Base-by-base conservation (phyloP, 2,329 filamentous ascomycete genomes). In the Stagonosporopsis tanaceti region DNA sequence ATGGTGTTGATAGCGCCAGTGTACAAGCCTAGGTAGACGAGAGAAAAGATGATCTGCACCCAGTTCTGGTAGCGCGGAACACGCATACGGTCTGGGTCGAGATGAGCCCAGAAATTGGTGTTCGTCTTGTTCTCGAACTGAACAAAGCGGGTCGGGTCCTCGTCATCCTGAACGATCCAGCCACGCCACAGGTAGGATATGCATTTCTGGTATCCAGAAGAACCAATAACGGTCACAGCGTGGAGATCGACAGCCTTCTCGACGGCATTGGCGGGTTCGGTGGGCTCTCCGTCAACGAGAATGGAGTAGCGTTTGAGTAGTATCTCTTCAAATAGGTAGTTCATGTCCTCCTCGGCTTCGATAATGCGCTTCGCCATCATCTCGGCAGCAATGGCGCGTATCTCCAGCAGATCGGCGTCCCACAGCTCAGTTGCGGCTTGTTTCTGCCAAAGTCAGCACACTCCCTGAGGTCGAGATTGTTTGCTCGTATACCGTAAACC, bases 91-190 rank as follows among this genome's bases (percentile, higher is more conserved):
- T 98, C 93, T 0, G 95, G 95, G 70, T 98, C 91, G 68, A 98
- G 87, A 74, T 99, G 95, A 1, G 85, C 80, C 79, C 89, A 86
- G 77, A 95, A 96, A 41, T 82, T 84, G 1, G 87, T 88, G 73
- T 93, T 91, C 57, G 89, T 91, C 73, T 92, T 92, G 58, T 92
- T 83, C 66, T 89, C 87, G 81, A 96, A 99, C 71, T 93, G 89
- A 51, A 97, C 85, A 73, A 99, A 99, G 50, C 87, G 88, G n/a
- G 89, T 87, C 0, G 94, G 90, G 67, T 98, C 93, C 47, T 93
- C 84, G 67, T 97, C 93, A 65, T 97, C 92, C 75, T 99, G 95
- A n/a, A 97, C 88, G 8, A 98, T 82, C 95, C 95, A 99, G 22
- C 95, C 95, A 60, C 88, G 87, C 95, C 95, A 99, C 8, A 99